These are phyloP conservation scores for Tylopilus orsonianus DNA, from an alignment of 1,284 basidiomycete genomes.

Conservation along the genomic window DNA sequence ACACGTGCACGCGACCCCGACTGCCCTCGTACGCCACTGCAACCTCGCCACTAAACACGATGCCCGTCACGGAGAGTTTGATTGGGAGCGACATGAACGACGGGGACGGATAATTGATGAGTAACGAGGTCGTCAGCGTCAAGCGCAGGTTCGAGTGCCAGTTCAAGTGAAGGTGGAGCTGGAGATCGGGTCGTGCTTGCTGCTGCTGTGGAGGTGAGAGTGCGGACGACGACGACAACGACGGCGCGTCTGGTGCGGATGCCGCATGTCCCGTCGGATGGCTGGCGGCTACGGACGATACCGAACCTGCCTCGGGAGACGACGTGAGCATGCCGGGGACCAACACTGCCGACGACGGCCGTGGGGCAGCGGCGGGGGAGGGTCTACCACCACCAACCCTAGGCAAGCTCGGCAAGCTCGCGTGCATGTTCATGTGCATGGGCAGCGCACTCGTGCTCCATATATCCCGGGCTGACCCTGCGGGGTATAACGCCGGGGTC, in stretches of 20 bases:
- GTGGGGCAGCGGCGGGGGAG: background rate
- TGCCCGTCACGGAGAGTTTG: conserved; percentile 84
- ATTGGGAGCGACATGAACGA: conserved; percentile 97
- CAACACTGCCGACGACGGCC: conserved; percentile 33
- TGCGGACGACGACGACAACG: background rate
- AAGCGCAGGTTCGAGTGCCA: conserved; percentile 80
- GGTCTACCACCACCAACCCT: too few relatives aligned
- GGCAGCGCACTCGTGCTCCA: conserved; percentile 42
- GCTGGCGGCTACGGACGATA: conserved; percentile 16
- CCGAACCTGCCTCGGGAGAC: conserved; percentile 32
- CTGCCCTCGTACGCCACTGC: conserved; percentile 90
- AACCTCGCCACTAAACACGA: conserved; percentile 85
- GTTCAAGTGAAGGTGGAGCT: conserved; percentile 70
- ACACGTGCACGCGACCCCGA: conserved; percentile 80
- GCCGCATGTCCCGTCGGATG: conserved; percentile 15
- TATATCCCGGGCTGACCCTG: conserved; percentile 42
- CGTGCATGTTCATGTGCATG: conserved; percentile 21
- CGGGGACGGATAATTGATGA: conserved; percentile 94
- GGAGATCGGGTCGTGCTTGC: conserved; percentile 61
- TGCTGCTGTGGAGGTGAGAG: conserved; percentile 16
- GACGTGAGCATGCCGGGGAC: conserved; percentile 42
- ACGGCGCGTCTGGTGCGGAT: conserved; percentile 9
- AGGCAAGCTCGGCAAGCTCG: conserved; percentile 35
- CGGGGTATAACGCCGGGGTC: conserved; percentile 47
- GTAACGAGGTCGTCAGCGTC: conserved; percentile 87